Base-by-base conservation (phyloP, 805 yeast genomes). In the Wickerhamomyces queroliae region DNA sequence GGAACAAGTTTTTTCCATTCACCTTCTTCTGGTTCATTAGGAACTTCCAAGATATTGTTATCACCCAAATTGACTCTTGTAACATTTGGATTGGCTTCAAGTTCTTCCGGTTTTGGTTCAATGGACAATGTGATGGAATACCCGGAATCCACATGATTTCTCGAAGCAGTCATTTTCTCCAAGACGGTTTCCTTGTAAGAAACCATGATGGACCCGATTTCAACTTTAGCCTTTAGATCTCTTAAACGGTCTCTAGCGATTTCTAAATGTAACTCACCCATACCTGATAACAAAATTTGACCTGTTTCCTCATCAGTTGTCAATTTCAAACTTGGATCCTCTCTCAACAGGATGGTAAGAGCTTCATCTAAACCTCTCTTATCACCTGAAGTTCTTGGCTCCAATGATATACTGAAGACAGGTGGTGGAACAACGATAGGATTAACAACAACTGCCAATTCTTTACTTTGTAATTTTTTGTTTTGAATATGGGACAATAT, bases 181-280 rank as follows among this genome's bases (percentile, higher is more conserved):
- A 10, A 54, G 19, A 77, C 49, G 0, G 87, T 75, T 59, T 93
- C 99, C 55, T 86, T 88, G 59, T 85, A 91, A 0, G 97, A 84
- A 5, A 93, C 96, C 66, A 80, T 86, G 17, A 93, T 86, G 38
- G 81, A 80, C 34, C 96, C 89, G 29, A 88, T 70, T 24, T 80
- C 80, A 1, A 86, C 83, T 40, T 81, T 78, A 3, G 95, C 96
- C 57, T 83, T 82, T 72, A 89, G 70, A 42, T 88, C 95, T 32
- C 74, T 75, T n/a, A 86, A 63, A 40, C 97, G 69, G 51, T 87
- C 93, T 35, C 70, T 72, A 2, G 93, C 84, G 48, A 93, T 89
- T 49, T 93, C 98, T 36, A 93, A 69, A 63, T 93, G 99, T 35
- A 93, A 69, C 55, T 93, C 98, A 30, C 99, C 99, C 98, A 91